These are phyloP conservation scores for Saturnispora gosingensis DNA, from an alignment of 805 yeast genomes.

Conservation along the genomic window DNA sequence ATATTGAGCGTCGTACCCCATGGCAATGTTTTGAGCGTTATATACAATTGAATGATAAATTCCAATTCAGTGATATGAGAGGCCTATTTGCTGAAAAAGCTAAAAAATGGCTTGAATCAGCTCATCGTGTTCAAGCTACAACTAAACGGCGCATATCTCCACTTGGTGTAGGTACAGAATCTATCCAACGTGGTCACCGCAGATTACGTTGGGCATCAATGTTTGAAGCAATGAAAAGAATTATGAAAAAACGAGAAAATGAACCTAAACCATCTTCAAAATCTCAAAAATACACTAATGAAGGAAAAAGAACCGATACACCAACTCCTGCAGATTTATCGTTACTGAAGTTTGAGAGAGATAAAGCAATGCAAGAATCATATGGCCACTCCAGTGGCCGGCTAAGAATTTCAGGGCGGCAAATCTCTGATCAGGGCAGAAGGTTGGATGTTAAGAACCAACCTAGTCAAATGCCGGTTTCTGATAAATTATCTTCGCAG, in stretches of 20 bases:
- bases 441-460: slow-evolving; percentile 10
- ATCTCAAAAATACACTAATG: slow-evolving; percentile 23
- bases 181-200: slow-evolving; percentile 87
- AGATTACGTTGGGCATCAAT: slow-evolving; percentile 92
- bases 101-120: slow-evolving; percentile 86
- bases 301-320: slow-evolving; percentile 34
- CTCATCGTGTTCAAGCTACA: slow-evolving; percentile 78
- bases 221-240: slow-evolving; percentile 90
- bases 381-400: slow-evolving; percentile 31
- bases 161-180: slow-evolving; percentile 85
- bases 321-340: slow-evolving; percentile 83
- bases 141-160: slow-evolving; percentile 87
- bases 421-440: slow-evolving; percentile 11
- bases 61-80: slow-evolving; percentile 77
- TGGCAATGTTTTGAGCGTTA: slow-evolving; percentile 99
- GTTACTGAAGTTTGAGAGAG: slow-evolving; percentile 74
- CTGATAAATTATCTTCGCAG: slow-evolving; percentile 9
- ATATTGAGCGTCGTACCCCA: slow-evolving; percentile 90
- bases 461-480: slow-evolving; percentile 1
- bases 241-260: slow-evolving; percentile 81
- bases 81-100: slow-evolving; percentile 80
- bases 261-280: slow-evolving; percentile 50
- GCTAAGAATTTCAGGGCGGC: slow-evolving; percentile 17
- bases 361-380: slow-evolving; percentile 73
- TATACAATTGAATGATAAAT: slow-evolving; percentile 83